phyloP scores from a whole-genome alignment of 1,284 basidiomycete species.

The Cronartium ribicola region DNA sequence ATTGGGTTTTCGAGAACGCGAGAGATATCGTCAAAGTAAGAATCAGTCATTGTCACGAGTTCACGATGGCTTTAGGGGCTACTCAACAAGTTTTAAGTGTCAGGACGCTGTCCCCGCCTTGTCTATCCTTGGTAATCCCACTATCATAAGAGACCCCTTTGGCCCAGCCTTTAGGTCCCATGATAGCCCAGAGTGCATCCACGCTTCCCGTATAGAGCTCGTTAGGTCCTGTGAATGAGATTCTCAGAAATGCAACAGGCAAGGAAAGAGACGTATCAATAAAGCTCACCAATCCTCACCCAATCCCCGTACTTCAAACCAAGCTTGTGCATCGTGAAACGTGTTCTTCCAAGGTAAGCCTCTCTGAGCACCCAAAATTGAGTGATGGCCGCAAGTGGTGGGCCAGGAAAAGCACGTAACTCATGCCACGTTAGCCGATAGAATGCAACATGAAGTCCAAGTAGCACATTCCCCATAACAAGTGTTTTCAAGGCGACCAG shows the following conservation, averaged over 20 bases:
- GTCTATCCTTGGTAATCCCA: constrained; percentile 29
- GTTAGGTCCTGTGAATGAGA: constrained; percentile 12
- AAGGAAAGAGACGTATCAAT: not conserved
- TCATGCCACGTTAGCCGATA: constrained; percentile 29
- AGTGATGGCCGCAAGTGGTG: constrained; percentile 20
- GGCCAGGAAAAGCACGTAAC: constrained; percentile 26
- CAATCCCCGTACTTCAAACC: constrained; percentile 31
- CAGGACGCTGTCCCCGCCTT: constrained; percentile 26
- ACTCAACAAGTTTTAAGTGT: constrained; percentile 28
- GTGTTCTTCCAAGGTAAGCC: constrained; percentile 32
- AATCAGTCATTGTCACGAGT: not conserved
- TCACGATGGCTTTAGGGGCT: not conserved
- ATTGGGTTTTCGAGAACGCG: not conserved
- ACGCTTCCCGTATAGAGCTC: constrained; percentile 33
- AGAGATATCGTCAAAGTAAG: not conserved
- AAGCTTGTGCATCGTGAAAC: constrained; percentile 28
- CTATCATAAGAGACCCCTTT: constrained; percentile 35
- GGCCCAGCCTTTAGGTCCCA: constrained; percentile 37
- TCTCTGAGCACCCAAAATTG: constrained; percentile 36
- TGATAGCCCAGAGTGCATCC: constrained; percentile 29
- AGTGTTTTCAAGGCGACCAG: not conserved
- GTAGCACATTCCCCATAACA: constrained; percentile 6
- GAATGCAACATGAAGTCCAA: constrained; percentile 14
- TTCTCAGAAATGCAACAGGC: not conserved
- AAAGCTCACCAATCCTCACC: constrained; percentile 39